phyloP scores from a whole-genome alignment of 2,329 filamentous ascomycete species.

The Monilinia polystroma region DNA sequence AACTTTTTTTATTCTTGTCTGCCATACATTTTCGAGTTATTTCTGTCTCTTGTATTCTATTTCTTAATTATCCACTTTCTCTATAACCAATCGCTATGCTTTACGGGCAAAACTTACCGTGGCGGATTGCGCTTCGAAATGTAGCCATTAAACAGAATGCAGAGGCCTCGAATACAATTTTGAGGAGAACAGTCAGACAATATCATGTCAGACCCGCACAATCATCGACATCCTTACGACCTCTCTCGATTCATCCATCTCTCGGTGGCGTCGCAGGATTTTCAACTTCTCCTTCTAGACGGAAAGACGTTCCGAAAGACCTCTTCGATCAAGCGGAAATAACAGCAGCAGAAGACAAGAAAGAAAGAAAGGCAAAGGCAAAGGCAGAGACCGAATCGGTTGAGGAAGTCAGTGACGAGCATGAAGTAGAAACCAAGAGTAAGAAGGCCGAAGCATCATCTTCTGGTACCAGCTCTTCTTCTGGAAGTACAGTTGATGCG shows the following conservation, averaged over 20 bases:
- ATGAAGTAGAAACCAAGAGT: constrained; percentile 44
- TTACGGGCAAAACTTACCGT: constrained; percentile 63
- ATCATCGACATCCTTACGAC: constrained; percentile 64
- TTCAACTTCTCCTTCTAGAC: constrained; percentile 50
- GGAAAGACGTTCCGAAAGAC: constrained; percentile 44
- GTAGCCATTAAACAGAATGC: constrained; percentile 28
- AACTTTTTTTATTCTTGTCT: constrained; percentile 7
- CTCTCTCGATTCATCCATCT: constrained; percentile 55
- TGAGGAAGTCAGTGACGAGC: constrained; percentile 46
- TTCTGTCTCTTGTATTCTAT: constrained; percentile 7
- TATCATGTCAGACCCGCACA: constrained; percentile 53
- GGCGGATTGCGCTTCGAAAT: constrained; percentile 54
- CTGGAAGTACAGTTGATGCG: constrained; percentile 37
- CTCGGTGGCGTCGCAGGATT: constrained; percentile 45
- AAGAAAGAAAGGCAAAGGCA: constrained; percentile 30
- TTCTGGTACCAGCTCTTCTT: constrained; percentile 31
- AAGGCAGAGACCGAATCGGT: constrained; percentile 41
- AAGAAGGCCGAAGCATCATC: constrained; percentile 33
- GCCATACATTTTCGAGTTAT: neutral
- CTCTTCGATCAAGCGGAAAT: constrained; percentile 42
- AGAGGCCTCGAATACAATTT: constrained; percentile 27
- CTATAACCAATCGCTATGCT: constrained; percentile 49
- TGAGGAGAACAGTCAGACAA: constrained; percentile 32
- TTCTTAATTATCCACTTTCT: constrained; percentile 1
- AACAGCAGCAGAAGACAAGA: constrained; percentile 47